Conservation (phyloP, 768 basidiomycete genomes). For the Tricholoma furcatifolium region DNA sequence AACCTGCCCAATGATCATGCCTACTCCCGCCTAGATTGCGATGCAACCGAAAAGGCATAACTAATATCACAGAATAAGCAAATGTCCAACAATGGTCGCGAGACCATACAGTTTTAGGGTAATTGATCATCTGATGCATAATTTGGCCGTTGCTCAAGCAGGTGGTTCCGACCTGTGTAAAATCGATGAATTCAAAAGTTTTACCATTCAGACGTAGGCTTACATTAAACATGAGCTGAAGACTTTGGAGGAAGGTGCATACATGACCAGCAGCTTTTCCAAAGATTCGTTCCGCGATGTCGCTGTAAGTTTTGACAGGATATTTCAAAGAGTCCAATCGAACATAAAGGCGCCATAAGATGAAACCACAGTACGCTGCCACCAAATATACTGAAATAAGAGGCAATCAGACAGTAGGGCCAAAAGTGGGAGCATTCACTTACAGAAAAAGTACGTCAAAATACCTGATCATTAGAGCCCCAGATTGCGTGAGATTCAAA, state of each 20-base stretch:
- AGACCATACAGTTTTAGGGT: slow-evolving; percentile 45
- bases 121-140: slow-evolving; percentile 47
- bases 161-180: slow-evolving; percentile 35
- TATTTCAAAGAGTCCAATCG: slow-evolving; percentile 55
- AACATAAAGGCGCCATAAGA: slow-evolving; percentile 56
- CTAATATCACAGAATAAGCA: slow-evolving; percentile 21
- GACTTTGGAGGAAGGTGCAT: slow-evolving; percentile 47
- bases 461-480: slow-evolving; percentile 32
- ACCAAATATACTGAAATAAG: slow-evolving; percentile 39
- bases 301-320: slow-evolving; percentile 54
- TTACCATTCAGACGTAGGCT: slow-evolving; percentile 5
- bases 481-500: neutral
- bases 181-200: neutral
- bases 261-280: slow-evolving; percentile 47
- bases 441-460: slow-evolving; percentile 43
- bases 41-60: slow-evolving; percentile 59
- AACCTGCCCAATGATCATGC: slow-evolving; percentile 59
- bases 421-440: slow-evolving; percentile 3
- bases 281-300: slow-evolving; percentile 55
- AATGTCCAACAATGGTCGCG: slow-evolving; percentile 40
- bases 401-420: neutral
- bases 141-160: slow-evolving; percentile 49
- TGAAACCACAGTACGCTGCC: slow-evolving; percentile 54
- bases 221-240: slow-evolving; percentile 59
- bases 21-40: slow-evolving; percentile 53